A percentile compares a stretch with the other conserved stretches of the same genome.
phyloP scores from a whole-genome alignment of 495 filamentous ascomycete species.

The Penicillium canariense region DNA sequence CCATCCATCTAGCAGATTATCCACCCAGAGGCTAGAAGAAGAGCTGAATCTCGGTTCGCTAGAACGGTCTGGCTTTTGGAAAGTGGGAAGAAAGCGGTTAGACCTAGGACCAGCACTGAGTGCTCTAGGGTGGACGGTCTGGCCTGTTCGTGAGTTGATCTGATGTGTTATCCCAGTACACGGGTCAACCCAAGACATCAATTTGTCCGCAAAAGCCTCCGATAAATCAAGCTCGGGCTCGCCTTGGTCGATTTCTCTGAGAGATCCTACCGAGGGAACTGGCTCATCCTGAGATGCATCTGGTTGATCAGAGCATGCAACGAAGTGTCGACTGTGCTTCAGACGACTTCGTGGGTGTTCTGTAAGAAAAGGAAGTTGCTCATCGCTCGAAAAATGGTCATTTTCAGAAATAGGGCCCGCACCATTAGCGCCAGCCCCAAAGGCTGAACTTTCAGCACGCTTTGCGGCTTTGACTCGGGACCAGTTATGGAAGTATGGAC shows the following conservation, averaged over 20 bases:
- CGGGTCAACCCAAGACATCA: slow-evolving; percentile 67
- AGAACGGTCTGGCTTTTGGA: slow-evolving; percentile 6
- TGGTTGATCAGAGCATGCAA: not conserved
- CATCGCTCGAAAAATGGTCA: not conserved
- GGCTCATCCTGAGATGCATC: not conserved
- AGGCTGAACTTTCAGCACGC: not conserved
- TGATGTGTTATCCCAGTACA: slow-evolving; percentile 55
- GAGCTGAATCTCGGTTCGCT: slow-evolving; percentile 9
- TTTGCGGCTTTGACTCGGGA: slow-evolving; percentile 64
- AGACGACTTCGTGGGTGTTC: not conserved
- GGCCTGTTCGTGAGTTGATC: slow-evolving; percentile 63
- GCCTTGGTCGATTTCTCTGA: not conserved
- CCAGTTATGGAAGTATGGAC: slow-evolving; percentile 57
- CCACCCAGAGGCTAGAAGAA: slow-evolving; percentile 32
- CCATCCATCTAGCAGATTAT: slow-evolving; percentile 48
- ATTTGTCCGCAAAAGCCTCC: slow-evolving; percentile 26
- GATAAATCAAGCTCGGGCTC: not conserved
- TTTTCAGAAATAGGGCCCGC: not conserved
- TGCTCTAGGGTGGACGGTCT: slow-evolving; percentile 31
- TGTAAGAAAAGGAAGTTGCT: not conserved
- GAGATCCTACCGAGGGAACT: not conserved
- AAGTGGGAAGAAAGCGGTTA: not conserved
- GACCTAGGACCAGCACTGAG: not conserved
- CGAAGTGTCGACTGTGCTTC: not conserved
- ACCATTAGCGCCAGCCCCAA: not conserved